Base-by-base conservation (phyloP, 352 stramenopile species). In the Globisporangium spinosum region DNA sequence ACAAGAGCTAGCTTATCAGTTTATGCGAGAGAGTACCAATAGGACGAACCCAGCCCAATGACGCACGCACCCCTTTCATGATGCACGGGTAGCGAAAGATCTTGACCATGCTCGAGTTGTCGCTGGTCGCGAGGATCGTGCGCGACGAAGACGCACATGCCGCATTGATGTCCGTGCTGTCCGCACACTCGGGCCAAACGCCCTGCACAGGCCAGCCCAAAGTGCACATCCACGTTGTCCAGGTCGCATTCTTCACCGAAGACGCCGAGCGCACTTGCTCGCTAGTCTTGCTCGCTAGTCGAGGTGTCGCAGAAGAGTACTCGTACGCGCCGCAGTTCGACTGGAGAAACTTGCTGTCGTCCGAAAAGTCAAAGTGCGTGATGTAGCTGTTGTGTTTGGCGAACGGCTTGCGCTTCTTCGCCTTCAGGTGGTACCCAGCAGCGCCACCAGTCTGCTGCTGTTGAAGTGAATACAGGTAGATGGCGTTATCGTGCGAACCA, bases 141-240 rank as follows among this genome's bases (percentile, higher is more conserved):
- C 82, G 79, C 29, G 87, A 89, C 22, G 83, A 70, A 25, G 87
- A 90, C 29, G 81, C 79, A 58, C 84, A 91, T 32, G 90, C 80
- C 3, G 84, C 71, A 60, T 97, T 97, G 55, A 97, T 74, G 64
- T 97, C 90, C 0, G 85, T 96, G 32, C 87, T 86, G 51, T 96
- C 89, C 2, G 80, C 81, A n/a, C 74, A 87, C 57, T 87, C 77
- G 1, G 87, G 87, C 86, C 88, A 95, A 43, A 95, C 93, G 13
- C 96, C 96, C 75, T 98, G 94, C 32, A 97, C 91, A 8, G 89
- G 82, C 95, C 95, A 98, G 1, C 83, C 80, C 2, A 98, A 75
- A 0, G 87, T 81, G 61, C 88, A 97, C n/a, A 92, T 98, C 74
- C 93, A 91, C 23, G 93, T 96, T 38, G 82, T 75, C 95, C 95